Base-by-base conservation (phyloP, 2,329 filamentous ascomycete genomes). In the Apiospora marii region DNA sequence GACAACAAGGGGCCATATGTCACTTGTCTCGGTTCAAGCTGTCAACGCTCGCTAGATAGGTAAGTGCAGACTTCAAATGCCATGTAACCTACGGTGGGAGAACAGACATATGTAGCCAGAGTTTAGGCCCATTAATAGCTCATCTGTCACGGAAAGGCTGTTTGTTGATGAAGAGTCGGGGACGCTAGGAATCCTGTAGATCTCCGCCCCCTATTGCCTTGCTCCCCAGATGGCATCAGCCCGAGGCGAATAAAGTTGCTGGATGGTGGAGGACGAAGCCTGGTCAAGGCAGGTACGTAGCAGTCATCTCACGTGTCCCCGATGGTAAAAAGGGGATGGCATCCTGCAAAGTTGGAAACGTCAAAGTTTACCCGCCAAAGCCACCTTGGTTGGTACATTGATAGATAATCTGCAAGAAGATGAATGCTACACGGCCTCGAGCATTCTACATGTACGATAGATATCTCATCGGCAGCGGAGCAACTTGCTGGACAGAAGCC, bases 11-110 rank as follows among this genome's bases (percentile, higher is more conserved):
- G 34, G 58, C 30, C 58, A 41, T 34, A 41, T 64, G 34, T 41
- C 58, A 41, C 34, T 64, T 64, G 58, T 41, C 58, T 64, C 58
- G 58, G 58, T 41, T 24, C 58, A 41, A 24, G 41, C 58, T 64
- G 58, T 41, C 58, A 64, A 64, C 58, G 58, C 19, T 64, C 58
- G 34, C 58, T 41, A 41, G 58, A 61, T 10, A 41, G 37, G 37
- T 41, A 41, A 41, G 37, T 37, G 8, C 53, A 64, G 58, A n/a
- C 30, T 64, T 64, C 37, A 41, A 41, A 10, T 41, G 37, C 37
- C 37, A 41, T 41, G 7, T 41, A 41, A 41, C 37, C 37, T 41
- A 41, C 37, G 10, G 37, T 41, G 10, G 37, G 37, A 41, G 10
- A 41, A 41, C 37, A 41, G 1, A 41, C 37, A 41, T 8, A 37